These are phyloP conservation scores for Thalia dealbata DNA, from an alignment of 176 grass and related monocot genomes.

Conservation along the genomic window DNA sequence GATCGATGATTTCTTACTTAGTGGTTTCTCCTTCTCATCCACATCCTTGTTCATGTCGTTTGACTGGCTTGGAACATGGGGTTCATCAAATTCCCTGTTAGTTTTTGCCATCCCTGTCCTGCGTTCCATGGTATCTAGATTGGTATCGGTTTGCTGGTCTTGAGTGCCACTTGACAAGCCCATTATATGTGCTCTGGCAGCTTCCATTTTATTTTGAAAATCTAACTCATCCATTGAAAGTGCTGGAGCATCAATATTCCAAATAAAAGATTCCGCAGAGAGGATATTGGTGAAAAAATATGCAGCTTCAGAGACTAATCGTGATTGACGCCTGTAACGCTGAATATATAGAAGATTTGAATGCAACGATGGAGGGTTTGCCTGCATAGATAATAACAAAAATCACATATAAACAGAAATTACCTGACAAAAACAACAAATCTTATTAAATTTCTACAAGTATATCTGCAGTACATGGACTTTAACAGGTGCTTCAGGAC, in stretches of 20 bases:
- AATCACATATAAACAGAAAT: background rate
- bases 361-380: constrained; percentile 89
- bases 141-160: constrained; percentile 33
- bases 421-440: background rate
- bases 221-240: constrained; percentile 80
- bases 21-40: constrained; percentile 32
- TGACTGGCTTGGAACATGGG: constrained; percentile 25
- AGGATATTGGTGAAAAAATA: constrained; percentile 96
- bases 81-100: constrained; percentile 30
- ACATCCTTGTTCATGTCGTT: constrained; percentile 34
- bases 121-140: constrained; percentile 28
- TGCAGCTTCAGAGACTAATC: constrained; percentile 76
- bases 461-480: background rate
- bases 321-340: constrained; percentile 62
- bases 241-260: constrained; percentile 84
- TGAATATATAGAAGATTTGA: constrained; percentile 96
- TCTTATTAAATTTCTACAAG: background rate
- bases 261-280: constrained; percentile 93
- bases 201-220: constrained; percentile 85
- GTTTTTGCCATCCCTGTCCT: constrained; percentile 24
- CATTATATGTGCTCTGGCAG: constrained; percentile 50
- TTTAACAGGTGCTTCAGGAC: background rate
- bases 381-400: constrained; percentile 48
- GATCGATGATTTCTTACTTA: constrained; percentile 25
- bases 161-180: constrained; percentile 41